These are phyloP conservation scores for Rhodocollybia butyracea DNA, from an alignment of 768 basidiomycete genomes.

Conservation along the genomic window DNA sequence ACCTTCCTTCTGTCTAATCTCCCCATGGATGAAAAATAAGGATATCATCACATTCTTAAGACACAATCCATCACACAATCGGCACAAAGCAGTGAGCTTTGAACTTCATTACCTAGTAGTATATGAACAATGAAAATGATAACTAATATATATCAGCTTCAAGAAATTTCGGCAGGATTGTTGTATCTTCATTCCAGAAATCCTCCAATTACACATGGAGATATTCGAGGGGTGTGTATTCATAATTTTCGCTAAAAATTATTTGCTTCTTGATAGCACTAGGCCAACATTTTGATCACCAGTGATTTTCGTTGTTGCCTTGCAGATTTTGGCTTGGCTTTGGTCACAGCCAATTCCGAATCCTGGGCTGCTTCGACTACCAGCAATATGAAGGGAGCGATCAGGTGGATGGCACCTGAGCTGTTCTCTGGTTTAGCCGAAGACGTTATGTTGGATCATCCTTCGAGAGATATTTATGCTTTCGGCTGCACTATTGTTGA, in stretches of 20 bases:
- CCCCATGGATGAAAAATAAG: too few species aligned
- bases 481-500: background rate
- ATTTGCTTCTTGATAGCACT: background rate
- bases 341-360: background rate
- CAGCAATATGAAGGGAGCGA: background rate
- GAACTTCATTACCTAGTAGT: background rate
- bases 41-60: background rate
- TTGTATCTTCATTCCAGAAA: slow-evolving; percentile 27
- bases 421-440: background rate
- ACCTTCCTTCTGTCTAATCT: slow-evolving; percentile 13
- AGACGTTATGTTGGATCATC: background rate
- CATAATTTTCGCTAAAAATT: background rate
- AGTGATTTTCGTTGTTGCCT: background rate
- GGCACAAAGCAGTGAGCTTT: background rate
- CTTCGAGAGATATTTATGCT: background rate
- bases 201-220: too few species aligned
- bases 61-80: background rate
- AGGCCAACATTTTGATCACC: slow-evolving; percentile 6
- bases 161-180: slow-evolving; percentile 30
- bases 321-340: too few species aligned
- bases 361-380: background rate
- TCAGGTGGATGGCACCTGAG: slow-evolving; percentile 6
- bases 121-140: background rate
- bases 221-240: slow-evolving; percentile 8
- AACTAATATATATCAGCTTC: too few species aligned